Conservation (phyloP, 495 filamentous ascomycete species). For the Penicillium verhagenii region DNA sequence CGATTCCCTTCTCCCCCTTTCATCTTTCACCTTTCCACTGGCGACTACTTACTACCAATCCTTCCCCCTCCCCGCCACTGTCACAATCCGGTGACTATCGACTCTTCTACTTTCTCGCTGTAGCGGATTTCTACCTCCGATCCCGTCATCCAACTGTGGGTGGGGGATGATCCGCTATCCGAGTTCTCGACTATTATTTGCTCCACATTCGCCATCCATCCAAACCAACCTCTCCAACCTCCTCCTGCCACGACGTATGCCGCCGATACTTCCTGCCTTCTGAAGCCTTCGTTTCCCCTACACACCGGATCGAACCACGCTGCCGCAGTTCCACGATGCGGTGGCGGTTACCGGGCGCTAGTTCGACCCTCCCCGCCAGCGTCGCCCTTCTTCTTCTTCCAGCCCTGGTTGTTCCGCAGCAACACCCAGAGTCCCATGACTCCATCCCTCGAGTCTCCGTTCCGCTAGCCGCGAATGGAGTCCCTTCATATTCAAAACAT, state of each 20-base stretch:
- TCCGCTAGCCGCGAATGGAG: slow-evolving; percentile 26
- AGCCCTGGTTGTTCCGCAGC: slow-evolving; percentile 50
- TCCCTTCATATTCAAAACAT: slow-evolving; percentile 9
- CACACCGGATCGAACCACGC: not conserved
- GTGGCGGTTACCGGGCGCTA: slow-evolving; percentile 50
- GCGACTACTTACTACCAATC: not conserved
- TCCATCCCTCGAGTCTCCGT: slow-evolving; percentile 33
- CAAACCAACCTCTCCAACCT: not conserved
- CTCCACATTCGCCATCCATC: slow-evolving; percentile 18
- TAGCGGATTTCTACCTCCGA: not conserved
- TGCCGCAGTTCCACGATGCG: slow-evolving; percentile 45
- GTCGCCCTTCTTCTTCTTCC: slow-evolving; percentile 47
- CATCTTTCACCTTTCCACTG: not conserved
- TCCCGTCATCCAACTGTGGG: not conserved
- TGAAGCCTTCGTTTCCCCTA: not conserved
- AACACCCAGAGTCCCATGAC: slow-evolving; percentile 42
- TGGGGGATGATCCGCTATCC: slow-evolving; percentile 31
- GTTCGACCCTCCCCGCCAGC: slow-evolving; percentile 48
- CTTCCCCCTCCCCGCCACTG: not conserved
- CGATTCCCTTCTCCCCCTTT: slow-evolving; percentile 4
- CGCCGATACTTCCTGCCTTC: not conserved
- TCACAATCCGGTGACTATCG: not conserved
- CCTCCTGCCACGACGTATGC: slow-evolving; percentile 2
- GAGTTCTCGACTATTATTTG: slow-evolving; percentile 19
- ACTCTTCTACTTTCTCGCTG: not conserved